Conservation (phyloP, 139 green algal species). For the Chlorella sp. region DNA sequence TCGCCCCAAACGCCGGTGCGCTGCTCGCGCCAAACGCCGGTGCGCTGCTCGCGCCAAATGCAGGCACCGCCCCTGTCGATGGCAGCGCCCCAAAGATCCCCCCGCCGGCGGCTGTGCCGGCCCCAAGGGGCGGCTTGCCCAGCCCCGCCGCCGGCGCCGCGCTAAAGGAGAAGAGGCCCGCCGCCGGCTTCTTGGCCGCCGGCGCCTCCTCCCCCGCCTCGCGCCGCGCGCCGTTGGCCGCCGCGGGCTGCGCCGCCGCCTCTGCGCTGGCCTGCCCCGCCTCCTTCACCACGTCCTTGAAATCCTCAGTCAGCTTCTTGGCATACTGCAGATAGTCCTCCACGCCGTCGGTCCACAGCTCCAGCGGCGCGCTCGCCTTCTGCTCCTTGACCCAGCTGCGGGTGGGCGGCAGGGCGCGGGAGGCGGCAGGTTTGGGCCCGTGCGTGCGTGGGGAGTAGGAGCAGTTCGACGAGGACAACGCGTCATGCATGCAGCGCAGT, state of each 20-base stretch:
- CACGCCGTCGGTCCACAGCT: constrained; percentile 54
- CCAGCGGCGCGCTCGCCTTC: background rate
- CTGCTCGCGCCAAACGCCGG: background rate
- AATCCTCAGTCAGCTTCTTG: constrained; percentile 47
- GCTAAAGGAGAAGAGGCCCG: too few species aligned
- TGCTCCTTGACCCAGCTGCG: constrained; percentile 45
- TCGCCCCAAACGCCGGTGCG: background rate
- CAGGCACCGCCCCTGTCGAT: constrained; percentile 1
- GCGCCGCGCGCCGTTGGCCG: background rate
- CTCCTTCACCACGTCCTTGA: constrained; percentile 44
- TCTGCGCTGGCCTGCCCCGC: background rate
- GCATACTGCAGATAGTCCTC: constrained; percentile 53
- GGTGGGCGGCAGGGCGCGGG: background rate
- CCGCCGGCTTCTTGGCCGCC: too few species aligned
- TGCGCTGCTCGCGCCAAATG: background rate
- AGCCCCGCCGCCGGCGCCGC: background rate
- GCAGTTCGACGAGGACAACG: too few species aligned
- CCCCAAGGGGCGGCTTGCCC: constrained; percentile 9
- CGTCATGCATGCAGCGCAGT: too few species aligned
- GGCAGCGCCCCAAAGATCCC: constrained; percentile 18
- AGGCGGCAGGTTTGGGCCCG: too few species aligned
- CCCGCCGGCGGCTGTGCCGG: background rate
- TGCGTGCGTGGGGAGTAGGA: too few species aligned
- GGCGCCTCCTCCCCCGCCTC: background rate
- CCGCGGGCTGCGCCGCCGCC: background rate